phyloP scores from a whole-genome alignment of 768 basidiomycete genomes.

The Pisolithus tinctorius region DNA sequence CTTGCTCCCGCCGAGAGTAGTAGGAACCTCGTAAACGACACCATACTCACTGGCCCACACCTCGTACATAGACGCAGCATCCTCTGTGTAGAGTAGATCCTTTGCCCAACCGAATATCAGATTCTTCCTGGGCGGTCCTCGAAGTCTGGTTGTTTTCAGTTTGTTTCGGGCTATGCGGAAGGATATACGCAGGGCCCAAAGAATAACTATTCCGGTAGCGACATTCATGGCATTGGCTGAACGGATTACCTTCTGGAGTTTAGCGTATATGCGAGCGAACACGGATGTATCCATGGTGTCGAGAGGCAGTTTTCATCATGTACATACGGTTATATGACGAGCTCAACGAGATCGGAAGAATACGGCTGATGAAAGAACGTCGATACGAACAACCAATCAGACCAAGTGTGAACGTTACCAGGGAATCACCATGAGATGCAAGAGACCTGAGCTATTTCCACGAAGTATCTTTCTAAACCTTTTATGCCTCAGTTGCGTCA shows the following conservation, averaged over 20 bases:
- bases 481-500: no score
- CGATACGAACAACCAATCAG: no score
- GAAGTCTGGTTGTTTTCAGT: conserved; percentile 16
- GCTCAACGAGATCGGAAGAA: no score
- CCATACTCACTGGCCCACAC: conserved; percentile 45
- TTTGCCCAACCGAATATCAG: conserved; percentile 14
- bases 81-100: not conserved
- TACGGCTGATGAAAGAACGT: no score
- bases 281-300: not conserved
- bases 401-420: not conserved
- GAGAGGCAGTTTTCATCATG: no score
- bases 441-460: no score
- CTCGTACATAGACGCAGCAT: conserved; percentile 34
- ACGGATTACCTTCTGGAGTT: no score
- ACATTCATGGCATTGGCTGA: not conserved
- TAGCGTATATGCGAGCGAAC: not conserved
- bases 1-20: conserved; percentile 25
- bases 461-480: no score
- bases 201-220: not conserved
- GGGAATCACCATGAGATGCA: no score
- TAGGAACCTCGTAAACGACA: conserved; percentile 36
- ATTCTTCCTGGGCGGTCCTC: conserved; percentile 14
- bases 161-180: not conserved
- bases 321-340: no score
- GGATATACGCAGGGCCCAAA: conserved; percentile 4